Evolutionary conservation across 108 stramenopile genomes (phyloP).

Genomic region (Mayamaea pseudoterrestris): DNA sequence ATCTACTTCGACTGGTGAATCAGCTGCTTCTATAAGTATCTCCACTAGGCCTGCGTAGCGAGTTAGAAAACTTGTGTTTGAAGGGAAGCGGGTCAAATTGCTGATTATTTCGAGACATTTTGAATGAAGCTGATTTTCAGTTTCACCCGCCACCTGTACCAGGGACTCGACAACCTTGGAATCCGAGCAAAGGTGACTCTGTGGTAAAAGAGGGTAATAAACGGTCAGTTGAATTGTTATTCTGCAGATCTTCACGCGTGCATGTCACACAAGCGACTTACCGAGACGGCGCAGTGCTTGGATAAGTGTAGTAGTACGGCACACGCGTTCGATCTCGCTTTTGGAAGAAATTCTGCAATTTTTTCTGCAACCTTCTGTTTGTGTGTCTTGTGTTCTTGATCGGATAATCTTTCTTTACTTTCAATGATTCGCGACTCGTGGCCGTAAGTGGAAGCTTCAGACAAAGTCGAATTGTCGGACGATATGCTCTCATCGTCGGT

Average conservation of each 20-base stretch:
- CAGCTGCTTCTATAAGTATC: slow-evolving; percentile 30
- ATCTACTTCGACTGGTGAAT: slow-evolving; percentile 28
- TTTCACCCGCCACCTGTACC: slow-evolving; percentile 23
- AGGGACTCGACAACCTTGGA: no score
- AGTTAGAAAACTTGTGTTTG: slow-evolving; percentile 41
- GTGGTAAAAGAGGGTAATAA: no score
- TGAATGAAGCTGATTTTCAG: slow-evolving; percentile 54
- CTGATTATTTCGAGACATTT: slow-evolving; percentile 78
- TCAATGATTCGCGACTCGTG: no score
- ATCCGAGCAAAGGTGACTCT: no score
- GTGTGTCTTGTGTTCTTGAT: no score
- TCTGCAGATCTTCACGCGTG: not conserved
- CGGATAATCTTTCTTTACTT: no score
- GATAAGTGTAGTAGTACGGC: slow-evolving; percentile 70
- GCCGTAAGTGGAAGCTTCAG: no score
- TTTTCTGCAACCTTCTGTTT: no score
- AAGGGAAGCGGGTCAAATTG: slow-evolving; percentile 64
- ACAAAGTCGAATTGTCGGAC: no score
- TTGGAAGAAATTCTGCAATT: slow-evolving; percentile 19
- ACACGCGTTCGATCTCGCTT: slow-evolving; percentile 58
- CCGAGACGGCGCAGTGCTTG: slow-evolving; percentile 60
- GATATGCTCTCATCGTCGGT: no score
- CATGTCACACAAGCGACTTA: slow-evolving; percentile 17
- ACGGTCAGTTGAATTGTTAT: not conserved
- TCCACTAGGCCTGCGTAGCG: slow-evolving; percentile 32